Base-by-base conservation (phyloP, 2,329 filamentous ascomycete genomes). In the Penicillium sp. region DNA sequence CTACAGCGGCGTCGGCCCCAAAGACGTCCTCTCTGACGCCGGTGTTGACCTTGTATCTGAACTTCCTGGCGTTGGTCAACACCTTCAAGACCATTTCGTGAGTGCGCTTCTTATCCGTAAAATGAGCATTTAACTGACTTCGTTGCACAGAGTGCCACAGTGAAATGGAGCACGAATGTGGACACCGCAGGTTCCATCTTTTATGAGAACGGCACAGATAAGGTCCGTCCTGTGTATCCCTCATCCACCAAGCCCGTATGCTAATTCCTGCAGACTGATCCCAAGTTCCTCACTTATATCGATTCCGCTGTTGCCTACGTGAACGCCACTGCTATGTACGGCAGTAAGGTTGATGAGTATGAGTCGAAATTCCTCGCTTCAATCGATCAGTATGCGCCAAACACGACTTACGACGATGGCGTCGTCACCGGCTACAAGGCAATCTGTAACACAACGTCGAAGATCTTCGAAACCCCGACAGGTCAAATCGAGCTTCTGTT, bases 1-100 rank as follows among this genome's bases (percentile, higher is more conserved):
- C 57, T 74, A 87, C 6, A 87, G 84, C 0, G 86, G 86, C 2
- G 77, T 89, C 38, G 86, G 86, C 3, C 77, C 79, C 29, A 75
- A 77, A 13, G 71, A 77, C 3, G 69, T 83, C 12, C 73, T 84
- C 4, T 66, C 73, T 1, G 65, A 68, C 4, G 78, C 77, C 0
- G 77, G 77, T 1, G 75, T 84, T 19, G 68, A 77, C 12, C 70
- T 78, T 49, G 77, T 78, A 48, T 75, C 82, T 23, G 71, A 77
- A 36, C 77, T 79, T 44, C 74, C 76, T 6, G 76, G 75, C 12
- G 79, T 83, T 5, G 82, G 82, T 4, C 77, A 78, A 41, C 81
- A 82, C 53, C 74, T 82, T 47, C 81, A 83, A 61, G 81, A 83
- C 57, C 80, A 81, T 66, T 67, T 76, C 3, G 68, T 70, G 49